Percentiles rank a stretch among this genome's conserved stretches.
These are phyloP conservation scores for Botrytis porri DNA, from an alignment of 2,329 filamentous ascomycete species.

Conservation along the genomic window DNA sequence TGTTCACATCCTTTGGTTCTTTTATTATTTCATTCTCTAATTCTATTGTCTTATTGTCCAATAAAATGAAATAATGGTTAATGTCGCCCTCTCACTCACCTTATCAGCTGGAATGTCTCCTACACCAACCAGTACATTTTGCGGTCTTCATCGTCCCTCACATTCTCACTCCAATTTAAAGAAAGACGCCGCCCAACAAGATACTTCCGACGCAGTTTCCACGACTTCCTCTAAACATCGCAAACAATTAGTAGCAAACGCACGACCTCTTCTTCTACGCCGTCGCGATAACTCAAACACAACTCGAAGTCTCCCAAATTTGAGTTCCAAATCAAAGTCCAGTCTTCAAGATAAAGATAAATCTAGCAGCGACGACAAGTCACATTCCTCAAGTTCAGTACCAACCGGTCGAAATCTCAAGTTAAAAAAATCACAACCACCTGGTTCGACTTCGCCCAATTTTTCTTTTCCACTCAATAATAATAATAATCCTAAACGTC, in stretches of 20 bases:
- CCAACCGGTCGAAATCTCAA: neutral
- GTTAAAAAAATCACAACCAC: conserved; percentile 2
- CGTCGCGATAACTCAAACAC: neutral
- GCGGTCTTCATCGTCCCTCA: conserved; percentile 7
- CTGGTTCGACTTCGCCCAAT: neutral
- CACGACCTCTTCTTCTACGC: neutral
- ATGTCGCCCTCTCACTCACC: neutral
- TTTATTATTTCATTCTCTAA: too few relatives aligned
- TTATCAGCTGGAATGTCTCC: conserved; percentile 12
- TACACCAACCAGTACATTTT: neutral
- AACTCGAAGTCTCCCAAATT: neutral
- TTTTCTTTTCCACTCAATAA: conserved; percentile 11
- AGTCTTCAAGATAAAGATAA: neutral
- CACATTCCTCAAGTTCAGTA: neutral
- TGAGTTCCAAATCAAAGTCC: neutral
- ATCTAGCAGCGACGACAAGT: neutral
- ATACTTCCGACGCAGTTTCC: neutral
- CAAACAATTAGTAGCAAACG: neutral
- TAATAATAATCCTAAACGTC: conserved; percentile 6
- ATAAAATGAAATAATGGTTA: conserved; percentile 13
- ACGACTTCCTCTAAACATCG: neutral
- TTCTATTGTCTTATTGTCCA: neutral
- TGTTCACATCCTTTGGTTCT: neutral
- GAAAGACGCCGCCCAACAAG: neutral
- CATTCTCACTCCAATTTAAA: neutral